Evolutionary conservation across 768 basidiomycete species (phyloP).

Genomic region (Leucogyrophana mollusca): DNA sequence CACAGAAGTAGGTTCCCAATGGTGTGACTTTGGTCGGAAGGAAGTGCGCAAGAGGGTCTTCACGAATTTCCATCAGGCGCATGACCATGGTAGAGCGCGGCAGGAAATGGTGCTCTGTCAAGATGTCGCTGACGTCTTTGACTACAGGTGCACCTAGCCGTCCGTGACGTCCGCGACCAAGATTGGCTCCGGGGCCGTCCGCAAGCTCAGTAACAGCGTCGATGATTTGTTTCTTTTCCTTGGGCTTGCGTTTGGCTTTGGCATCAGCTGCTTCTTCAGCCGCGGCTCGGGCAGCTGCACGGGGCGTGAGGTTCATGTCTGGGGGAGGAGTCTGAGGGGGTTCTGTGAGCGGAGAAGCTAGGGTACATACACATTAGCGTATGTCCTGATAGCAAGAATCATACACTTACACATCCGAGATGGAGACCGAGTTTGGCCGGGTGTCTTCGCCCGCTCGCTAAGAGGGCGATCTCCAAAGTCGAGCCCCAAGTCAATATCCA

Average conservation of each 20-base stretch:
- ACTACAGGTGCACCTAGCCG: constrained; percentile 52
- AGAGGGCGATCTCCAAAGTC: constrained; percentile 61
- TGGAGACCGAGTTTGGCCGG: constrained; percentile 55
- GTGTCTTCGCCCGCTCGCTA: constrained; percentile 49
- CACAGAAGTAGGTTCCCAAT: constrained; percentile 75
- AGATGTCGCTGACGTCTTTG: constrained; percentile 63
- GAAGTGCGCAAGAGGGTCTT: constrained; percentile 83
- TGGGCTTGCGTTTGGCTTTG: constrained; percentile 51
- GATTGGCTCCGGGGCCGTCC: constrained; percentile 54
- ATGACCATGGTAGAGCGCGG: constrained; percentile 83
- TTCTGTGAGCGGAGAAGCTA: constrained; percentile 77
- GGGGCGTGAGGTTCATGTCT: constrained; percentile 47
- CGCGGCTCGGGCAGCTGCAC: constrained; percentile 39
- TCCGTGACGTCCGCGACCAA: constrained; percentile 54
- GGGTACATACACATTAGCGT: constrained; percentile 8
- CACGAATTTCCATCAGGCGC: constrained; percentile 81
- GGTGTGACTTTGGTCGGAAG: constrained; percentile 76
- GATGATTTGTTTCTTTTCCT: constrained; percentile 85
- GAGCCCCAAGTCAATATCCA: constrained; percentile 69
- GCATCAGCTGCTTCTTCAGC: constrained; percentile 38
- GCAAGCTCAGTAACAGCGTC: constrained; percentile 87
- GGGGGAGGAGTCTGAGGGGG: constrained; percentile 78
- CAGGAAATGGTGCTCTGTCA: constrained; percentile 80
- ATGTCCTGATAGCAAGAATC: neutral
- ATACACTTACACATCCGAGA: constrained; percentile 67